Conservation (phyloP, 2,329 filamentous ascomycete species). For the Neofusicoccum umdonicola region DNA sequence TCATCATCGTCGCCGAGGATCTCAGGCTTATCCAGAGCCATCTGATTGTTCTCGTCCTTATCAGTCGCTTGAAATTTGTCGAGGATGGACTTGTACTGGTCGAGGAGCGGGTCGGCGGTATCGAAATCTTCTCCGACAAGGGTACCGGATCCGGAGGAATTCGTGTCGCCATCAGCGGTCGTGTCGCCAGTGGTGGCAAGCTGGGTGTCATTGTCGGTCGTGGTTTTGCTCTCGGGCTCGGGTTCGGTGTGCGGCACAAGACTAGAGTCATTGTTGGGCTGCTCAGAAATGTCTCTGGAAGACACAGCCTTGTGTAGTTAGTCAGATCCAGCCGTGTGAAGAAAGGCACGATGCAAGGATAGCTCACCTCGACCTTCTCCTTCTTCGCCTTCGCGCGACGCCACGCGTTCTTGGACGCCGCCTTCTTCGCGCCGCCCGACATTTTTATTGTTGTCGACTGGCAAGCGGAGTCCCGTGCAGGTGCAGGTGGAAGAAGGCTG, state of each 20-base stretch:
- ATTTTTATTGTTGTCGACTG: background rate
- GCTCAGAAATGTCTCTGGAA: slow-evolving; percentile 30
- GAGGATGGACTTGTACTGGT: slow-evolving; percentile 80
- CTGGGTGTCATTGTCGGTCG: slow-evolving; percentile 18
- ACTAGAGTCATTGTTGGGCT: slow-evolving; percentile 33
- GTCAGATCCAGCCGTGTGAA: background rate
- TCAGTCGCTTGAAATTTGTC: slow-evolving; percentile 65
- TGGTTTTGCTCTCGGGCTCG: slow-evolving; percentile 9
- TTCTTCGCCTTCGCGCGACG: slow-evolving; percentile 93
- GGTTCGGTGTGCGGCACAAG: slow-evolving; percentile 30
- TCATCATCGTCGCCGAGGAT: slow-evolving; percentile 83
- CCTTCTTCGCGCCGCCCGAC: slow-evolving; percentile 7
- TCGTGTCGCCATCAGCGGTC: background rate
- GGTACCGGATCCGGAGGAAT: slow-evolving; percentile 32
- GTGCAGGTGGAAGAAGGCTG: background rate
- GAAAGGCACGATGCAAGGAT: background rate
- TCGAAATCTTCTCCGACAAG: slow-evolving; percentile 51
- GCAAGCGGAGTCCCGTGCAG: background rate
- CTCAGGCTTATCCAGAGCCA: slow-evolving; percentile 66
- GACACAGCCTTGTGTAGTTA: background rate
- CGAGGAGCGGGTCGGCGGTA: slow-evolving; percentile 73
- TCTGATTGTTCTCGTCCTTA: slow-evolving; percentile 57
- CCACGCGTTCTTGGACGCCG: slow-evolving; percentile 77
- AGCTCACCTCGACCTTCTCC: slow-evolving; percentile 65
- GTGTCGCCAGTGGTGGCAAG: slow-evolving; percentile 29